Evolutionary conservation across 768 basidiomycete species (phyloP).

Genomic region (Leucocoprinus birnbaumii): DNA sequence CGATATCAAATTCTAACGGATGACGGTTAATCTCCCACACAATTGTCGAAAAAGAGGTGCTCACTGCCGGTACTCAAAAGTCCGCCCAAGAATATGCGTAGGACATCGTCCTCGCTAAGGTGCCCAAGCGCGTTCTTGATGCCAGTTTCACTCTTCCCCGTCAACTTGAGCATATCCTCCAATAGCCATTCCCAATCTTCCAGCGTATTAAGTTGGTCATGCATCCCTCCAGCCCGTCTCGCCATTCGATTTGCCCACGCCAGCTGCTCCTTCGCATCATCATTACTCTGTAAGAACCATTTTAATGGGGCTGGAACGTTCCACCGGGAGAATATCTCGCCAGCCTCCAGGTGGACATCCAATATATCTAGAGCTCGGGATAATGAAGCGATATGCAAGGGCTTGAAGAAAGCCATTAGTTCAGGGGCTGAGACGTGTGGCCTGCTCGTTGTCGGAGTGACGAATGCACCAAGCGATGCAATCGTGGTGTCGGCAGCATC

Average conservation of each 20-base stretch:
- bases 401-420: conserved; percentile 78
- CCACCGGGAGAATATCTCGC: conserved; percentile 91
- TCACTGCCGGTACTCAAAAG: conserved; percentile 84
- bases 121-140: conserved; percentile 80
- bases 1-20: conserved; percentile 60
- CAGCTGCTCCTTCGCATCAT: conserved; percentile 65
- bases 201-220: conserved; percentile 50
- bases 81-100: conserved; percentile 83
- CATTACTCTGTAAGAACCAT: conserved; percentile 86
- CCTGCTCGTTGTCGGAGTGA: conserved; percentile 67
- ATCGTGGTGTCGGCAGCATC: conserved; percentile 85
- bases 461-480: conserved; percentile 73
- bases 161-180: conserved; percentile 87
- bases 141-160: conserved; percentile 57
- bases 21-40: background rate
- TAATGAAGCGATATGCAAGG: conserved; percentile 68
- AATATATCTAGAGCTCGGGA: conserved; percentile 86
- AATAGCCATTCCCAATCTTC: conserved; percentile 88
- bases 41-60: conserved; percentile 32
- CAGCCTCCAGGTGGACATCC: conserved; percentile 92
- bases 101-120: conserved; percentile 66
- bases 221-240: conserved; percentile 55
- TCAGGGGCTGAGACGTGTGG: conserved; percentile 60
- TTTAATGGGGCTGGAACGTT: conserved; percentile 74
- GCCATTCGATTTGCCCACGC: conserved; percentile 88